Conservation (phyloP, 2,329 filamentous ascomycete genomes). For the Colletotrichum plurivorum region DNA sequence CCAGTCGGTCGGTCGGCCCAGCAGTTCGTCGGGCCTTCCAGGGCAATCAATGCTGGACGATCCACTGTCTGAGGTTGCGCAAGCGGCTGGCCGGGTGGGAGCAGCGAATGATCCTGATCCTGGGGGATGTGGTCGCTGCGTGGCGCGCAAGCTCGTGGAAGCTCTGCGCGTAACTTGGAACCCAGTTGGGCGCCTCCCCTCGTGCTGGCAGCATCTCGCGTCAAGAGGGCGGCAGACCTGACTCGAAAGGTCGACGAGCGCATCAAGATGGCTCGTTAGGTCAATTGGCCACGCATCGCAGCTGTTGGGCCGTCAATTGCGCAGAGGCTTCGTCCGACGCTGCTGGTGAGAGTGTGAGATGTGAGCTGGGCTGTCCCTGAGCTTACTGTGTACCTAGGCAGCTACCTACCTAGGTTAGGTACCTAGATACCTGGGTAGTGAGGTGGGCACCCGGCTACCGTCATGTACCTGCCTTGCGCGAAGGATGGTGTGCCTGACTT, state of each 20-base stretch:
- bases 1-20: conserved; percentile 16
- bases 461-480: conserved; percentile 16
- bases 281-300: conserved; percentile 22
- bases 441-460: conserved; percentile 2
- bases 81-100: conserved; percentile 11
- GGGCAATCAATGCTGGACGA: conserved; percentile 26
- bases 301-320: conserved; percentile 29
- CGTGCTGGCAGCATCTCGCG: conserved; percentile 18
- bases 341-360: conserved; percentile 18
- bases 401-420: too few relatives aligned
- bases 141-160: background rate
- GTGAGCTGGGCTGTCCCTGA: background rate
- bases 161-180: conserved; percentile 4
- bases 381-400: background rate
- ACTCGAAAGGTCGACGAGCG: background rate
- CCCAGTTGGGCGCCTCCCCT: conserved; percentile 8
- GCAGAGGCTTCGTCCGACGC: conserved; percentile 17
- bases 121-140: background rate
- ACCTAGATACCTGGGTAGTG: background rate
- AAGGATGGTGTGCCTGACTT: conserved; percentile 20
- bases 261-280: conserved; percentile 9
- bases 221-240: background rate
- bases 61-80: conserved; percentile 31
- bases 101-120: conserved; percentile 19
- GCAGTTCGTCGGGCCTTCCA: conserved; percentile 16